Base-by-base conservation (phyloP, 1,139 yeast species). In the Hyphopichia fennica region DNA sequence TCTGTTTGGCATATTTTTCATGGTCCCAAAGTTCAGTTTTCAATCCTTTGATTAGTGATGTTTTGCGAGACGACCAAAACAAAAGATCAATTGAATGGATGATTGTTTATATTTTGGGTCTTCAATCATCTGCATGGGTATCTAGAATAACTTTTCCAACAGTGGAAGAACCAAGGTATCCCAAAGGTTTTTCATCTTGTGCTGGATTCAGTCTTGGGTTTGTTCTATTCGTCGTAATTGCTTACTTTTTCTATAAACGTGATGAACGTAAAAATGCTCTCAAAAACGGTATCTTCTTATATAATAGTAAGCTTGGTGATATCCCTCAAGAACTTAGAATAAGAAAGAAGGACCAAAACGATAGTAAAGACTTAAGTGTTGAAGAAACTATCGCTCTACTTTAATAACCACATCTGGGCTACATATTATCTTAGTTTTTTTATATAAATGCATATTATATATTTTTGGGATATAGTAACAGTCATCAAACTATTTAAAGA, bases 101-200 rank as follows among this genome's bases (percentile, higher is more conserved):
- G 45, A 38, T 52, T 16, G 53, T 60, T 45, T 61, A 60, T 46
- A 54, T 58, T 34, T 35, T 61, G 32, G 65, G 65, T 6, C 54
- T 60, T 38, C 60, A 58, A 34, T 52, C 63, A 5, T 57, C 57
- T 32, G 65, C 66, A 13, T 59, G 64, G 62, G 52, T 58, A 3
- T 41, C 44, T 40, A 44, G 40, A 18, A 54, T 77, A 14, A 42
- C 36, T 11, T 55, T 48, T 70, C 70, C 69, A 35, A 79, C 86
- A 1, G 64, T 57, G 3, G 80, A 78, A 28, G 70, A 77, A 2
- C 86, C 85, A 20, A 55, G 76, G 37, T 80, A 58, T 54, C 60
- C 63, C 37, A 72, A 65, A 48, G 85, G 85, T 42, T 80, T 63
- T 54, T 58, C 70, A 17, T 29, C 45, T 39, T 52, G 60, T 50